Conservation (phyloP, 257 asterid genomes). For the Orobanche coerulescens region DNA sequence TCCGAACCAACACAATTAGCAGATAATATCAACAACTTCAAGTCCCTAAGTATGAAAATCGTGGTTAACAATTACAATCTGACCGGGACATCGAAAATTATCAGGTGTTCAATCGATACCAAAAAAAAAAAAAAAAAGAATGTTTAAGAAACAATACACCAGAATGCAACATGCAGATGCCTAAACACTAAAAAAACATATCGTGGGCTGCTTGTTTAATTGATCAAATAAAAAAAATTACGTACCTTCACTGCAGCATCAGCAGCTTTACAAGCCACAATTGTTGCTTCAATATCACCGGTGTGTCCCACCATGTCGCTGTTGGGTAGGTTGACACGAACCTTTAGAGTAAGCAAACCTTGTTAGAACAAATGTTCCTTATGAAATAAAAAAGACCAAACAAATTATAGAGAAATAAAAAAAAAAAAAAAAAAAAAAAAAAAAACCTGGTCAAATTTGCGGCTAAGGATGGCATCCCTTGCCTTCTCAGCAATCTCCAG, state of each 20-base stretch:
- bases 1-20: background rate
- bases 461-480: constrained; percentile 80
- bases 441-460: constrained; percentile 87
- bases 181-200: background rate
- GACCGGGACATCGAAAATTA: background rate
- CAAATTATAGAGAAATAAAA: background rate
- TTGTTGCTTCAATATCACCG: constrained; percentile 87
- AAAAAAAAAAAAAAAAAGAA: background rate
- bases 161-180: background rate
- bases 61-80: background rate
- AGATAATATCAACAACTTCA: background rate
- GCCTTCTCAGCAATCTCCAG: constrained; percentile 90
- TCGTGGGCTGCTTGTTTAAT: background rate
- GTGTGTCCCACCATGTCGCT: constrained; percentile 99
- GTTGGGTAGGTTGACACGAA: constrained; percentile 85
- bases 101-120: background rate
- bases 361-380: constrained; percentile 17
- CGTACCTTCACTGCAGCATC: constrained; percentile 94
- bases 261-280: constrained; percentile 92
- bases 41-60: background rate
- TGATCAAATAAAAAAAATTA: constrained; percentile 33
- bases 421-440: background rate
- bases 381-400: constrained; percentile 82
- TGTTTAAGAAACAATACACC: background rate
- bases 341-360: constrained; percentile 56